Conservation (phyloP, 352 stramenopile genomes). For the Plasmopara halstedii region DNA sequence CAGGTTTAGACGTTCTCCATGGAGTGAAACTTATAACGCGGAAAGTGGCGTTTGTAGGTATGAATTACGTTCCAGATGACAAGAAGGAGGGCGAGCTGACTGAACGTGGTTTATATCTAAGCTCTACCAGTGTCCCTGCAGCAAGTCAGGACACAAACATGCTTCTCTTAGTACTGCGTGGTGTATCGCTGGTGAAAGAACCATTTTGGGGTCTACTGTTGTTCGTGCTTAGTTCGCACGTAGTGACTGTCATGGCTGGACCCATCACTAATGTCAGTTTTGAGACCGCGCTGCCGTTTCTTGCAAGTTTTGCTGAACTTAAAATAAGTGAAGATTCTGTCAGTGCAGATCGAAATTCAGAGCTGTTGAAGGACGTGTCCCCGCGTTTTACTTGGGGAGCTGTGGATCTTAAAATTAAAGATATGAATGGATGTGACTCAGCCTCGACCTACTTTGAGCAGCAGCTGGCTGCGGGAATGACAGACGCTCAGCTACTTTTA, state of each 20-base stretch:
- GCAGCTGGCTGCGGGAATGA: conserved; percentile 34
- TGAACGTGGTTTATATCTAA: conserved; percentile 53
- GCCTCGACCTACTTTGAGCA: conserved; percentile 62
- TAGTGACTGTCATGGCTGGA: conserved; percentile 33
- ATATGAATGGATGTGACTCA: conserved; percentile 63
- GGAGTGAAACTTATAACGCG: conserved; percentile 30
- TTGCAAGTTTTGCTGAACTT: conserved; percentile 39
- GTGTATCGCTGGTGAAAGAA: conserved; percentile 40
- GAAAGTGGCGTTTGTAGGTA: conserved; percentile 49
- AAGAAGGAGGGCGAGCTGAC: not conserved
- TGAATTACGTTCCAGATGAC: conserved; percentile 33
- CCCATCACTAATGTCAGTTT: conserved; percentile 36
- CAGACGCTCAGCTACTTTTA: conserved; percentile 46
- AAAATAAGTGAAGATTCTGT: conserved; percentile 24
- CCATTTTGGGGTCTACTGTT: conserved; percentile 62
- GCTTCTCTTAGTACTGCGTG: conserved; percentile 40
- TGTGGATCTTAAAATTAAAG: conserved; percentile 71
- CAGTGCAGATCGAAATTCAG: conserved; percentile 26
- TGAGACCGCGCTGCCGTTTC: conserved; percentile 33
- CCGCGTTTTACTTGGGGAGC: conserved; percentile 59
- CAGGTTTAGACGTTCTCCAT: conserved; percentile 43
- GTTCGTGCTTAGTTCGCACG: conserved; percentile 48
- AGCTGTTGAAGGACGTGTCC: conserved; percentile 42
- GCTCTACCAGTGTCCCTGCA: conserved; percentile 29
- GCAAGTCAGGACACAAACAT: conserved; percentile 43